Base-by-base conservation (phyloP, 768 basidiomycete species). In the Leccinellum luteum region DNA sequence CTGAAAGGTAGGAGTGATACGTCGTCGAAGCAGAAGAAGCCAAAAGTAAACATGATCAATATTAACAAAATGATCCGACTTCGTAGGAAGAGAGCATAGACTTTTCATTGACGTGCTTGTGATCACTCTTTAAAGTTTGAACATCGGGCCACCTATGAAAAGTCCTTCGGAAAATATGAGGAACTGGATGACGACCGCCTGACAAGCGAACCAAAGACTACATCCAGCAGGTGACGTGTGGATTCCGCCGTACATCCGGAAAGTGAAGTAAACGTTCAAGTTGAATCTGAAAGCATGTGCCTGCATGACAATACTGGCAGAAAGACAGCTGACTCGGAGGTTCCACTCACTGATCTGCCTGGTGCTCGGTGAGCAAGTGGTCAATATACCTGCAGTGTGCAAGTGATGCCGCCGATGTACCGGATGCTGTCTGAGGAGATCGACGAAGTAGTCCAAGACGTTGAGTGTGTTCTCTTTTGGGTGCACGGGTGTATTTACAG, bases 401-500 rank as follows among this genome's bases (percentile, higher is more conserved):
- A 98, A 64, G 84, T 94, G 32, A 81, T 96, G 10, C 89, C 94
- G 6, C 94, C 93, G 1, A 89, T 97, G 86, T 98, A 95, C 72
- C 79, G 79, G 44, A 94, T 98, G 90, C 79, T 98, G 23, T 75
- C 78, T 0, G 85, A 90, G 48, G 96, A 99, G 70, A 76, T 97
- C 19, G 76, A 84, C 35, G 84, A 79, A 76, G 90, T 90, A 3
- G 72, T 82, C 35, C 78, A 81, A 49, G 85, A 87, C 54, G 91
- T 25, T 89, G 56, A 52, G 83, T 76, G 1, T 52, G 55, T 15
- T 10, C 15, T 31, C 15, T 27, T 10, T 31, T 43, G 10, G 25
- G 13, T 25, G 19, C 7, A 6, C 0, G 10, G 45, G 51, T 55
- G 23, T 45, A 28, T n/a, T 1, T 6, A 19, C 51, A 44, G 82